Percentiles rank a stretch among this genome's conserved stretches.
phyloP scores from a whole-genome alignment of 2,329 filamentous ascomycete species.

The Trichoderma cornu-damae region DNA sequence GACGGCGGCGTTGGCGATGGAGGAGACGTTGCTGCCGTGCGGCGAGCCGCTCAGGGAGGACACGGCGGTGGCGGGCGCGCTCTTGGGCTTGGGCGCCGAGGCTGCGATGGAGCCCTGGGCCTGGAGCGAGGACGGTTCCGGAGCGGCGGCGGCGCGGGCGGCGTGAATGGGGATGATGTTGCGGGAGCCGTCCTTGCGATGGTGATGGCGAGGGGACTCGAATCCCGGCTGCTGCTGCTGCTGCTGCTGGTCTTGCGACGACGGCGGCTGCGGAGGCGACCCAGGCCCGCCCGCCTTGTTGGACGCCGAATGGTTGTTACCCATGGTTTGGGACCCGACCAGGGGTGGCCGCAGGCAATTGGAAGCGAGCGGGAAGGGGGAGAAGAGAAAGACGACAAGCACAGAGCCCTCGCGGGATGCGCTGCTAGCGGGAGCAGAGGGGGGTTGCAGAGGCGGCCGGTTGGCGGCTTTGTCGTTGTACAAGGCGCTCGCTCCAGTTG shows the following conservation, averaged over 20 bases:
- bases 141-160: slow-evolving; percentile 53
- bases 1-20: slow-evolving; percentile 25
- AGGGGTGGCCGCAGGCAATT: slow-evolving; percentile 10
- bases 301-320: slow-evolving; percentile 37
- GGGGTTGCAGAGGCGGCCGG: slow-evolving; percentile 10
- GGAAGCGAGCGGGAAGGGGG: slow-evolving; percentile 5
- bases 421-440: slow-evolving; percentile 12
- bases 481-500: slow-evolving; percentile 6
- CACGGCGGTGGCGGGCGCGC: slow-evolving; percentile 44
- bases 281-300: slow-evolving; percentile 35
- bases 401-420: background rate
- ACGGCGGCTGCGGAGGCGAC: slow-evolving; percentile 19
- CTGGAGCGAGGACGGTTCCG: slow-evolving; percentile 57
- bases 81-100: slow-evolving; percentile 42
- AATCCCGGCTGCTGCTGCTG: slow-evolving; percentile 18
- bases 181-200: slow-evolving; percentile 34
- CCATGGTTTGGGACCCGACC: slow-evolving; percentile 28
- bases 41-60: slow-evolving; percentile 47
- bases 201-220: slow-evolving; percentile 31
- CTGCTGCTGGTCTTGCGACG: slow-evolving; percentile 7
- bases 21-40: slow-evolving; percentile 35
- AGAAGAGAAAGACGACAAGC: slow-evolving; percentile 4
- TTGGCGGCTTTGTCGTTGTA: slow-evolving; percentile 16
- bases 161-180: slow-evolving; percentile 53
- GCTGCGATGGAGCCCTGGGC: slow-evolving; percentile 52